These are phyloP conservation scores for Tulasnella sp. DNA, from an alignment of 768 basidiomycete species.

Conservation along the genomic window DNA sequence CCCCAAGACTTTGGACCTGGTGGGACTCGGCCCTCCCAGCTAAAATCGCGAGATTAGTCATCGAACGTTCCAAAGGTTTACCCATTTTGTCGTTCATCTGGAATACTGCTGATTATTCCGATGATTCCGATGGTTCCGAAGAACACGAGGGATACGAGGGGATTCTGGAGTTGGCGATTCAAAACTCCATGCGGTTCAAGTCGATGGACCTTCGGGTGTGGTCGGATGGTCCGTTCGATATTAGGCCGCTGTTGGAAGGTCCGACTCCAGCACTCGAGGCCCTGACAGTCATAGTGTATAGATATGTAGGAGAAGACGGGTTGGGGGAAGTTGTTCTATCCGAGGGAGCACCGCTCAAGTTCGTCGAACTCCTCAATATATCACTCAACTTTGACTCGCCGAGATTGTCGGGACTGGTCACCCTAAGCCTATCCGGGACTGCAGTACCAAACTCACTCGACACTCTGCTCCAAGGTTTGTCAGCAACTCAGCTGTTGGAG, in stretches of 20 bases:
- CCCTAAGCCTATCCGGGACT: neutral
- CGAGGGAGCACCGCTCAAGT: neutral
- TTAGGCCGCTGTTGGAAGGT: neutral
- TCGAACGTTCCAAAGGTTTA: neutral
- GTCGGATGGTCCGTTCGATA: neutral
- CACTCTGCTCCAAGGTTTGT: neutral
- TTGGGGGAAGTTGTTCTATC: neutral
- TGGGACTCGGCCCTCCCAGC: neutral
- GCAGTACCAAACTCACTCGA: neutral
- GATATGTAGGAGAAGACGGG: too few species aligned
- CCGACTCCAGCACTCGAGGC: neutral
- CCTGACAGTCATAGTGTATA: neutral
- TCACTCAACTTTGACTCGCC: neutral
- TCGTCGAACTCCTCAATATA: neutral
- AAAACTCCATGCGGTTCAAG: neutral
- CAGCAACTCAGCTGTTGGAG: neutral
- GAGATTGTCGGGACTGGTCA: neutral
- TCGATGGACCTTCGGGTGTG: neutral
- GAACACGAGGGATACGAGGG: neutral
- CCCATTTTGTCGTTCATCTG: neutral
- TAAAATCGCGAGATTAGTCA: neutral
- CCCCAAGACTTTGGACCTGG: neutral
- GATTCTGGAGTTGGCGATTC: neutral
- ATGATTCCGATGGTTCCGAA: too few species aligned
- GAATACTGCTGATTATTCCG: neutral